These are phyloP conservation scores for Epichloe gansuensis DNA, from an alignment of 2,329 filamentous ascomycete species.

Conservation along the genomic window DNA sequence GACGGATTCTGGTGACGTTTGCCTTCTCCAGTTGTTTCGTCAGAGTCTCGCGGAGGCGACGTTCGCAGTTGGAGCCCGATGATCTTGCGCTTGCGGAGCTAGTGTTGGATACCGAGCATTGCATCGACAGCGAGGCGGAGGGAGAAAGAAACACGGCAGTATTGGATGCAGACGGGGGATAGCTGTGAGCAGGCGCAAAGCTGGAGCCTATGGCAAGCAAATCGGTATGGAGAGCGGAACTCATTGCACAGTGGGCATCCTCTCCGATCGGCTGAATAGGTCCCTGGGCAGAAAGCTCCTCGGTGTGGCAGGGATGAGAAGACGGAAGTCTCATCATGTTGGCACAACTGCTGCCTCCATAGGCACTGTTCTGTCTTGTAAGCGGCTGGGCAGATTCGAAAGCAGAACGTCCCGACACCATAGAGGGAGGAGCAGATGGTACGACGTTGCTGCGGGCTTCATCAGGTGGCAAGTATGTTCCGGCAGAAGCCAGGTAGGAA, in stretches of 20 bases:
- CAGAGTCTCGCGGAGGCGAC: slow-evolving; percentile 35
- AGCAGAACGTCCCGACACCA: slow-evolving; percentile 28
- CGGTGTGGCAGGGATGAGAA: slow-evolving; percentile 19
- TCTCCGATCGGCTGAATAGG: slow-evolving; percentile 7
- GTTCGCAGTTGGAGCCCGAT: slow-evolving; percentile 28
- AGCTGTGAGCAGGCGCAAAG: slow-evolving; percentile 16
- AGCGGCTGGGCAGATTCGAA: slow-evolving; percentile 26
- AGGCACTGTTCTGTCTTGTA: slow-evolving; percentile 30
- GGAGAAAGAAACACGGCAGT: background rate
- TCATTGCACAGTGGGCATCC: slow-evolving; percentile 16
- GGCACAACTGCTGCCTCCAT: slow-evolving; percentile 17
- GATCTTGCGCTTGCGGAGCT: slow-evolving; percentile 31
- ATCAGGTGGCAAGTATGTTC: slow-evolving; percentile 12
- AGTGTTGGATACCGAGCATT: slow-evolving; percentile 34
- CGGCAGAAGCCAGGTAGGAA: slow-evolving; percentile 14
- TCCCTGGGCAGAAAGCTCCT: slow-evolving; percentile 12
- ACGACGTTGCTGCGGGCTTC: slow-evolving; percentile 16
- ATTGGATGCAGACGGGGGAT: slow-evolving; percentile 11
- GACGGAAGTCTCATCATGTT: slow-evolving; percentile 28
- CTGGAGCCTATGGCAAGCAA: slow-evolving; percentile 26
- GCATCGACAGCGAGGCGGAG: slow-evolving; percentile 22
- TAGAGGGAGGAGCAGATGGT: slow-evolving; percentile 25
- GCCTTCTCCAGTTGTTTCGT: slow-evolving; percentile 32
- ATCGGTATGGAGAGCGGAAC: slow-evolving; percentile 16
- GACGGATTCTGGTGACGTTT: slow-evolving; percentile 26